Conservation (phyloP, 1,284 basidiomycete genomes). For the Rhodotorula glutinis region DNA sequence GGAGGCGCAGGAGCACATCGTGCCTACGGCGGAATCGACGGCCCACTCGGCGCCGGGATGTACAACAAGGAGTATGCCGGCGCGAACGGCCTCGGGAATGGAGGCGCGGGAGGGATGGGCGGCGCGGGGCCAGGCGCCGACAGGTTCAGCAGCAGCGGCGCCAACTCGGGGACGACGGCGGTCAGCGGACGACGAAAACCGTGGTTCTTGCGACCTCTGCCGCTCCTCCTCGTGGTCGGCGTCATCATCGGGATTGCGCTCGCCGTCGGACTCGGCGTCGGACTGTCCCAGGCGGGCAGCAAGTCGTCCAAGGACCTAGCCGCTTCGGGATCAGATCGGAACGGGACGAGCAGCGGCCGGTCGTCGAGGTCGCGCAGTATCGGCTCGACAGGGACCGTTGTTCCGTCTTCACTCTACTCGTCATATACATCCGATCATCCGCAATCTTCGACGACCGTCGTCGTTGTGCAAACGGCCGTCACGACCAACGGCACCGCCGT, state of each 20-base stretch:
- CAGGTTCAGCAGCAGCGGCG: background rate
- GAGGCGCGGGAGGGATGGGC: background rate
- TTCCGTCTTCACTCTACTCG: conserved; percentile 34
- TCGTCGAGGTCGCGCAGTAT: conserved; percentile 1
- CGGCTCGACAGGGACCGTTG: conserved; percentile 29
- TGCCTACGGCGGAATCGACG: background rate
- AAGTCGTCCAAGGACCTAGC: background rate
- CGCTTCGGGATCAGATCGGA: background rate
- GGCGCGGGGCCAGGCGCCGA: conserved; percentile 13
- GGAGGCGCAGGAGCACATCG: background rate
- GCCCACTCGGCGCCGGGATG: background rate
- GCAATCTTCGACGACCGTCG: background rate
- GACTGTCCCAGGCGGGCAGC: conserved; percentile 14
- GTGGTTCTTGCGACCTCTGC: conserved; percentile 34
- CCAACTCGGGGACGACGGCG: conserved; percentile 21
- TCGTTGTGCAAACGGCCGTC: background rate
- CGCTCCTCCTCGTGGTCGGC: conserved; percentile 19
- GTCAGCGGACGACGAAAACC: conserved; percentile 8
- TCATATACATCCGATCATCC: conserved; percentile 25
- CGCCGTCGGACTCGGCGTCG: conserved; percentile 37
- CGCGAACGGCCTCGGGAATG: background rate
- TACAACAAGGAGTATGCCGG: conserved; percentile 1
- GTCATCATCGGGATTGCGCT: conserved; percentile 33
- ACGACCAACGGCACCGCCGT: background rate
- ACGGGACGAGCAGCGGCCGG: conserved; percentile 3